Percentiles rank a stretch among this genome's conserved stretches.
Conservation (phyloP, 768 basidiomycete species). For the Epithele typhae region DNA sequence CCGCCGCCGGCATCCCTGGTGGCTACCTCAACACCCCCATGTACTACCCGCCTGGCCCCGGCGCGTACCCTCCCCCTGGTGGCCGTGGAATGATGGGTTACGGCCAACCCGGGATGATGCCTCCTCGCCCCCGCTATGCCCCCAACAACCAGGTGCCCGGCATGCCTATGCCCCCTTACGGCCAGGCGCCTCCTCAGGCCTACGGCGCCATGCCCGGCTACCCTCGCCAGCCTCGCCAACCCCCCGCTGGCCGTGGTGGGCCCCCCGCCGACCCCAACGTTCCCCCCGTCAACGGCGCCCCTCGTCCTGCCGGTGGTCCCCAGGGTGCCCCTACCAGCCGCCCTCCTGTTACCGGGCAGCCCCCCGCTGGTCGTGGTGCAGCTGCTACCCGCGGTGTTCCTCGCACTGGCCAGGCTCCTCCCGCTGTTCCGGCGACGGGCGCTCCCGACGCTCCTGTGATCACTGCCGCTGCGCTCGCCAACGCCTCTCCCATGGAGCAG, state of each 20-base stretch:
- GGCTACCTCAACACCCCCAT: constrained; percentile 83
- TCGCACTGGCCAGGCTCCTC: constrained; percentile 19
- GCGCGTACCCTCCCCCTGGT: constrained; percentile 74
- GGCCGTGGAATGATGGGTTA: constrained; percentile 77
- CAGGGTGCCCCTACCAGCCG: constrained; percentile 48
- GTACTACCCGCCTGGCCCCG: constrained; percentile 79
- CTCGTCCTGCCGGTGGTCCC: constrained; percentile 56
- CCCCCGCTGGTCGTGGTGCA: constrained; percentile 39
- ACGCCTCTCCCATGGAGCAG: constrained; percentile 74
- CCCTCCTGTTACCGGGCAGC: constrained; percentile 42
- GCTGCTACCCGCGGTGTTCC: constrained; percentile 29
- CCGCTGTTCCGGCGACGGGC: constrained; percentile 39
- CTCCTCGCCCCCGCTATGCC: constrained; percentile 81
- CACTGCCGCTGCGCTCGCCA: constrained; percentile 57
- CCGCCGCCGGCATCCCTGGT: constrained; percentile 78
- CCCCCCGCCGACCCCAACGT: constrained; percentile 67
- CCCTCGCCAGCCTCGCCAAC: constrained; percentile 58
- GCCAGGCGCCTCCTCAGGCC: constrained; percentile 66
- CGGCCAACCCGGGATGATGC: constrained; percentile 81
- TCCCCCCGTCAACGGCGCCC: constrained; percentile 41
- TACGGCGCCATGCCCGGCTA: constrained; percentile 71
- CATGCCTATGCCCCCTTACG: constrained; percentile 76
- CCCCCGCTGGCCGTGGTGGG: constrained; percentile 65
- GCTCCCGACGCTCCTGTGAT: constrained; percentile 51
- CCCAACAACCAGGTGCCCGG: constrained; percentile 70